Evolutionary conservation across 2,329 filamentous ascomycete genomes (phyloP).

Genomic region (Zarea fungicola): DNA sequence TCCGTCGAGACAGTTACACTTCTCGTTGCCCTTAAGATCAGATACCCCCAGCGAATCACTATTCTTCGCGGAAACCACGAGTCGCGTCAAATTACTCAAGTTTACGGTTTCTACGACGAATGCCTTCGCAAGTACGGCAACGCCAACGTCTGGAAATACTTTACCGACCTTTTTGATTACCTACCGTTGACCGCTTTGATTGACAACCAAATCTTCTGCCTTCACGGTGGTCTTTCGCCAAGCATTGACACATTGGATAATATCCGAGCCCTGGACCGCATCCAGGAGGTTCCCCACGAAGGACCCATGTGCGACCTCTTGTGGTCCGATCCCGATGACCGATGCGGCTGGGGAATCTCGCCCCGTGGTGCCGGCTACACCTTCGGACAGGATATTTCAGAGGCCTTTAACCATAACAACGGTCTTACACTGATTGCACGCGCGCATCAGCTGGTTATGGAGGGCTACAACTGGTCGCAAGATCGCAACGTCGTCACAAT

Average conservation of each 20-base stretch:
- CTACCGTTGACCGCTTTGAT: conserved; percentile 95
- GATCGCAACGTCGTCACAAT: conserved; percentile 98
- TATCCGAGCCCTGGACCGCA: conserved; percentile 89
- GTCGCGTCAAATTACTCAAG: conserved; percentile 94
- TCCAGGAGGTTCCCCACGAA: conserved; percentile 97
- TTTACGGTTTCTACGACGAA: conserved; percentile 98
- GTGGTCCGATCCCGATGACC: conserved; percentile 97
- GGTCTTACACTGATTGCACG: conserved; percentile 91
- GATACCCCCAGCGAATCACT: conserved; percentile 93
- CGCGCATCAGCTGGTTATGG: conserved; percentile 98
- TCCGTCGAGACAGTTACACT: conserved; percentile 98
- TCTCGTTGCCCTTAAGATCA: conserved; percentile 91
- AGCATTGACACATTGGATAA: conserved; percentile 94
- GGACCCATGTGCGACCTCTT: conserved; percentile 97
- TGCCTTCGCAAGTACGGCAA: conserved; percentile 98
- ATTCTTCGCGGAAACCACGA: conserved; percentile 98
- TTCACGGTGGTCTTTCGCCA: conserved; percentile 94
- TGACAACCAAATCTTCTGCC: conserved; percentile 97
- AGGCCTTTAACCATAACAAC: conserved; percentile 99
- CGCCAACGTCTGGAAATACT: conserved; percentile 98
- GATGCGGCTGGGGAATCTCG: conserved; percentile 93
- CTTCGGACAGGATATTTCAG: conserved; percentile 94
- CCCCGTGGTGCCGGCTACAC: conserved; percentile 92
- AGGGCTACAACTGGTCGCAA: conserved; percentile 99
- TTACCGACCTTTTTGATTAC: conserved; percentile 99